Conservation (phyloP, 495 filamentous ascomycete species). For the Xylaria venustula region DNA sequence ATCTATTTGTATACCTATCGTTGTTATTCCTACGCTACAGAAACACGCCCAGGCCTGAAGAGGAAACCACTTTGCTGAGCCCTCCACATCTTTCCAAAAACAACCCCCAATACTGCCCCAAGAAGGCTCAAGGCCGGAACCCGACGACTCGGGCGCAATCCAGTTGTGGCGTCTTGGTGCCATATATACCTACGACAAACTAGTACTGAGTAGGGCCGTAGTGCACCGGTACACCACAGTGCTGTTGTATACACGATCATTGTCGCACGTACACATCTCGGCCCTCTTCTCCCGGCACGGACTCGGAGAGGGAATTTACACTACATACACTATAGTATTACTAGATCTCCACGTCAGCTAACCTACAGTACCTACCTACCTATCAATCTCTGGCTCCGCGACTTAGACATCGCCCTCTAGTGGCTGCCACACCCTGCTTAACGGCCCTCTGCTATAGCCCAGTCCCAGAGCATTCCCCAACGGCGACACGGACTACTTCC, state of each 20-base stretch:
- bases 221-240: background rate
- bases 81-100: constrained; percentile 11
- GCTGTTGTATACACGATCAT: background rate
- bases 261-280: no score
- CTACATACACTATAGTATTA: no score
- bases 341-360: constrained; percentile 2
- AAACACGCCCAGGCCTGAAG: constrained; percentile 3
- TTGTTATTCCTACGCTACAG: background rate
- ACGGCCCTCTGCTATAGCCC: background rate
- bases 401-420: background rate
- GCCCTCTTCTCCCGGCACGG: background rate
- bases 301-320: background rate
- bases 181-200: no score
- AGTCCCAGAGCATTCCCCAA: background rate
- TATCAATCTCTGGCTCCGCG: background rate
- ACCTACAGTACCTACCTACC: no score
- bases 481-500: background rate
- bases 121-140: background rate
- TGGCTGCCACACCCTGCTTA: background rate
- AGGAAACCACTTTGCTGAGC: constrained; percentile 3
- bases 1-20: no score
- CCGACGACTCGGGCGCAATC: background rate
- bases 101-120: background rate
- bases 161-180: background rate
- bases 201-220: no score